Conservation (phyloP, 2,329 filamentous ascomycete species). For the Talaromyces piceae region DNA sequence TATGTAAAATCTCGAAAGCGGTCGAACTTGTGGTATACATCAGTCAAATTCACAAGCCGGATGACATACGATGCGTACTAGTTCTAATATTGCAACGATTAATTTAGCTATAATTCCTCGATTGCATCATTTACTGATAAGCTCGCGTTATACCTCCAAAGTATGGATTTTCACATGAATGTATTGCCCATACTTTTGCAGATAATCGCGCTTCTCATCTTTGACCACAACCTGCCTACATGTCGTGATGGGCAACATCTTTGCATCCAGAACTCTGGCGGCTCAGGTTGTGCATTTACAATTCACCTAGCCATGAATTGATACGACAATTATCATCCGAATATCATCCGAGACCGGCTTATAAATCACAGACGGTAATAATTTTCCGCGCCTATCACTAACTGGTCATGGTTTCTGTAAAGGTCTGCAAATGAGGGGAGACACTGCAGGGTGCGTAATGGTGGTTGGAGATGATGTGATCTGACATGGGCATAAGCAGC, state of each 20-base stretch:
- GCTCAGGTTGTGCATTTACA: too few relatives aligned
- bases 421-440: neutral
- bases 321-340: too few relatives aligned
- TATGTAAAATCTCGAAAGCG: neutral
- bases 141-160: neutral
- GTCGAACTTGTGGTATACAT: neutral
- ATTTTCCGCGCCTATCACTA: neutral
- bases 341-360: neutral
- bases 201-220: too few relatives aligned
- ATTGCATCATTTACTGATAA: conserved; percentile 1
- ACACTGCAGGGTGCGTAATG: conserved; percentile 18
- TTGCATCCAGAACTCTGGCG: too few relatives aligned
- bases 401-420: neutral
- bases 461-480: conserved; percentile 25
- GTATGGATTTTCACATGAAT: too few relatives aligned
- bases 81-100: neutral
- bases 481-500: neutral
- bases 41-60: neutral
- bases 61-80: neutral
- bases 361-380: neutral
- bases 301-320: too few relatives aligned
- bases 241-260: too few relatives aligned
- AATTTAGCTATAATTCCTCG: neutral
- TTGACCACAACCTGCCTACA: too few relatives aligned
- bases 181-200: too few relatives aligned